Base-by-base conservation (phyloP, 106 monocot species). In the Gastrodia elata region DNA sequence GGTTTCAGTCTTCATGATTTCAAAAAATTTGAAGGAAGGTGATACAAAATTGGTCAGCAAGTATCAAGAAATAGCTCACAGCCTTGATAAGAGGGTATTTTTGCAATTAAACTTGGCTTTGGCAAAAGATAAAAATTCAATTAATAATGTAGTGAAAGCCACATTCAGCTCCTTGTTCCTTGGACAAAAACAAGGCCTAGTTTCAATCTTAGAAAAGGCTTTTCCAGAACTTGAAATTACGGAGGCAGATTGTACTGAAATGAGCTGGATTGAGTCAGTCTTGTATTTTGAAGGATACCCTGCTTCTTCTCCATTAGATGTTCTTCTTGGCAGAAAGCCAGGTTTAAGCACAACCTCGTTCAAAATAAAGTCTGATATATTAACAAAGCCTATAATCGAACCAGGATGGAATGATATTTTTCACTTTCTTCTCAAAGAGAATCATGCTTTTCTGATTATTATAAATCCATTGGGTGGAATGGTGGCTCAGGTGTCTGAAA, bases 201-300 rank as follows among this genome's bases (percentile, higher is more conserved):
- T 85, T 26, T 7, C 74, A 1, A 34, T 78, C 27, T 75, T 81
- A 71, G 68, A 39, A 6, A 56, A 35, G n/a, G 75, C 75, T 71
- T 81, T 84, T 48, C 84, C 84, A 0, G 84, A 84, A 71, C 57
- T 84, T 8, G 77, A 69, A 10, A 37, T 84, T 4, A 37, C 32
- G 26, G 74, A 58, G 1, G 25, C 30, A 26, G 77, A 81, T 39
- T 84, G 81, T 80, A 68, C 41, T 0, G 84, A 84, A 55, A 67
- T 84, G 81, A 84, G 64, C 27, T 84, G 84, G 84, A 39, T 81
- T 14, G 70, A 77, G 35, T 77, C 80, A 0, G 64, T 81, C 5
- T 65, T 78, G 8, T 68, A 75, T 74, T 59, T 72, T 37, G 64
- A 20, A 1, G 49, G 41, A 5, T n/a, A 18, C 11, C 0, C 37